Conservation (phyloP, 495 filamentous ascomycete species). For the Neurospora sp. region DNA sequence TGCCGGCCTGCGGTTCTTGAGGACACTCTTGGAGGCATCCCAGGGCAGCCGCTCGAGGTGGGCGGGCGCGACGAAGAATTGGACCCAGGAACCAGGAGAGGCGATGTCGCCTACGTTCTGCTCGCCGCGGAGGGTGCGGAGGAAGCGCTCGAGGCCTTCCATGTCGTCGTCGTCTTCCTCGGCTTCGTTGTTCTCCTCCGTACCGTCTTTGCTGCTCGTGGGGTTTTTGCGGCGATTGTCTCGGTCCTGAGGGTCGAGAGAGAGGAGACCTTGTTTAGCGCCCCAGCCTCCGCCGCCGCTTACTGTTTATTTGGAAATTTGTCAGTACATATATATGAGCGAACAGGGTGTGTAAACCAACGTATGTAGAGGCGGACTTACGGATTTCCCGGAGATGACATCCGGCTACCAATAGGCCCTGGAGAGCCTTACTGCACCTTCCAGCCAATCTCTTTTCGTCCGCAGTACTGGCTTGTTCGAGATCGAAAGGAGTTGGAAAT, state of each 20-base stretch:
- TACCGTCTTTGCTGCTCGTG: conserved; percentile 18
- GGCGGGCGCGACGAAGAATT: conserved; percentile 35
- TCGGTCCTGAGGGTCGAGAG: conserved; percentile 58
- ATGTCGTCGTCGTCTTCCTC: conserved; percentile 18
- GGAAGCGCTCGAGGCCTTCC: conserved; percentile 23
- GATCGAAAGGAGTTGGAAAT: neutral
- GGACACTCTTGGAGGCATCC: neutral
- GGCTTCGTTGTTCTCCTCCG: conserved; percentile 13
- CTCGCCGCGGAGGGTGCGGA: conserved; percentile 17
- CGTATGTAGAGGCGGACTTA: conserved; percentile 18
- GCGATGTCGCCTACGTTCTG: conserved; percentile 20
- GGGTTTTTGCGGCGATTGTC: neutral
- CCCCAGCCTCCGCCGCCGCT: conserved; percentile 93
- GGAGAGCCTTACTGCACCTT: neutral
- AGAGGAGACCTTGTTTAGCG: conserved; percentile 70
- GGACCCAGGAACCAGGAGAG: conserved; percentile 35
- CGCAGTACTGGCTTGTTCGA: neutral
- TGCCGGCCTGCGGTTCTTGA: neutral
- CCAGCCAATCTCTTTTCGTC: neutral
- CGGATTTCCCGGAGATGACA: conserved; percentile 52
- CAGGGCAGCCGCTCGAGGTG: conserved; percentile 7
- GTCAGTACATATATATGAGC: neutral
- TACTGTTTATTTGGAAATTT: conserved; percentile 31
- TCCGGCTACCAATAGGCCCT: conserved; percentile 25
- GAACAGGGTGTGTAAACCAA: neutral